Base-by-base conservation (phyloP, 176 grass and related monocot genomes). In the Aegilops speltoides region DNA sequence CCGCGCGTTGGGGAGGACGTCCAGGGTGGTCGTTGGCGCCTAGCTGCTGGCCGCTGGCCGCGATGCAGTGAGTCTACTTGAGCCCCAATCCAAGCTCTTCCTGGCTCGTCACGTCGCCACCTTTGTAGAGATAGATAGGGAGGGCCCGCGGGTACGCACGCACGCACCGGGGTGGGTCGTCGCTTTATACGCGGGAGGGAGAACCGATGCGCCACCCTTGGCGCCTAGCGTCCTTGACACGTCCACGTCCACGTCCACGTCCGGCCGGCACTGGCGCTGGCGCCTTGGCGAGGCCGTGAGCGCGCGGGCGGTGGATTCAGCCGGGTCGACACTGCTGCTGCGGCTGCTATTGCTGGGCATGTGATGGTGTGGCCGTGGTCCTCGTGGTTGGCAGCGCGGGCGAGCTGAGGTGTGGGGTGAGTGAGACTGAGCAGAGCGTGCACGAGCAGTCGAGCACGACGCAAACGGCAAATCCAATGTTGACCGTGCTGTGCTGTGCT, bases 201-300 rank as follows among this genome's bases (percentile, higher is more conserved):
- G 9, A 34, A 86, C 57, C 83, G 66, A 86, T 50, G 79, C 19
- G 48, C 63, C 10, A 7, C 26, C 50, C 24, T 33, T 83, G 89
- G 89, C 70, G 40, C 64, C 84, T 79, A 79, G 84, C 64, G 71
- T 19, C 61, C 40, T 22, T 13, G 48, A 81, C 64, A 9, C 79
- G 38, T 89, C 78, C 25, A 9, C 79, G 38, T 89, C 78, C 25
- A 9, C 79, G 38, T 89, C 78, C 25, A 48, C 13, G 12, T 17
- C 71, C 73, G 46, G 73, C 73, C 23, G 10, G 23, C 20, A 54
- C 50, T 54, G 50, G 14, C 48, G 48, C 0, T 52, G 48, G 45
- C 45, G 45, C 2, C 37, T 46, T 46, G 43, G 48, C 48, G 48
- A 54, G 16, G 50, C 16, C 50, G 48, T 52, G 48, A 52, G 46